Evolutionary conservation across 2,329 filamentous ascomycete genomes (phyloP), one percentile per base, ranked within the genome.

Genomic region (Bipolaris bicolor): DNA sequence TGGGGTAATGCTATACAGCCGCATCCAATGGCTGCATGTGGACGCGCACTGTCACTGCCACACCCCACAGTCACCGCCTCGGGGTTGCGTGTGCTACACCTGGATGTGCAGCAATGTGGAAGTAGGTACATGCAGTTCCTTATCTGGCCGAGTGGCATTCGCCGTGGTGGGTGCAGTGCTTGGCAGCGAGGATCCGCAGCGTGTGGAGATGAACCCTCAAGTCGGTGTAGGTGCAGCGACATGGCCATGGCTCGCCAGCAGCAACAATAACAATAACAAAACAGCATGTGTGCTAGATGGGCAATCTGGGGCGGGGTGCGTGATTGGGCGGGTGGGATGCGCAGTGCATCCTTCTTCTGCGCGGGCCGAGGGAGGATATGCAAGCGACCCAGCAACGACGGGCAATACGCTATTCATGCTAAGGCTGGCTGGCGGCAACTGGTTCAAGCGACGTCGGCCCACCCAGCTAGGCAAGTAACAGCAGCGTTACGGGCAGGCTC

Each of bases 371-470:
- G 33, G 18, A 36, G 29, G 55, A 48, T 33, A 57, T 40, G 57
- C 57, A 45, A 39, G 33, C 16, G 31, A 36, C 40, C 39, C 51
- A 45, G 37, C 9, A 53, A 51, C 37, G 62, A 49, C 26, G 43
- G 37, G 57, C 31, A 58, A 59, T 49, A 37, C 53, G 52, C 49
- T 31, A 31, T 31, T 31, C 29, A 31, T 31, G 29, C 29, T 57
- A 41, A 39, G 34, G 16, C 46, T 48, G 50, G 20, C 46, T 52
- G 54, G 50, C 47, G 47, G 60, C 52, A 63, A 57, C 47, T 52
- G 49, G 40, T 58, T 39, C 57, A 56, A 57, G 56, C 56, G 43
- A 46, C 47, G 55, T 59, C 60, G 54, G 49, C 61, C 60, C 33
- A 54, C 29, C 29, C 10, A 31, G 29, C 10, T 13, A 31, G 29